A percentile compares a stretch with the other conserved stretches of the same genome.
Evolutionary conservation across 1,284 basidiomycete genomes (phyloP).

Genomic region (Ganoderma multipileum): DNA sequence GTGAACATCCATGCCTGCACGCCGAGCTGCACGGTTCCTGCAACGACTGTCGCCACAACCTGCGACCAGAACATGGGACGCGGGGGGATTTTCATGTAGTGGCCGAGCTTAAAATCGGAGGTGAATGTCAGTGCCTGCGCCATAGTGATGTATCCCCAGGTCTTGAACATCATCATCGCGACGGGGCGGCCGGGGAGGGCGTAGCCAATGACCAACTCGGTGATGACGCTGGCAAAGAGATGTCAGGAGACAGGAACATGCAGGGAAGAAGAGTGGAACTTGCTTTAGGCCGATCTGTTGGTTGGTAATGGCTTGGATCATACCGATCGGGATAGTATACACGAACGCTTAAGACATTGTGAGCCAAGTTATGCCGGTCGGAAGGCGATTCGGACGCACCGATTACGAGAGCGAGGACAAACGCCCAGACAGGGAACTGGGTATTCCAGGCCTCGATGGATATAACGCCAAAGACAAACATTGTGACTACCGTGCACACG

Average conservation of each 20-base stretch:
- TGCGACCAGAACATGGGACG: slow-evolving; percentile 58
- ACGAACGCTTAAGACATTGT: slow-evolving; percentile 47
- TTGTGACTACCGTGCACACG: slow-evolving; percentile 41
- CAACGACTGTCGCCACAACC: slow-evolving; percentile 55
- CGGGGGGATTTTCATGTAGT: slow-evolving; percentile 61
- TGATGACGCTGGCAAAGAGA: slow-evolving; percentile 44
- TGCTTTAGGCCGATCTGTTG: slow-evolving; percentile 65
- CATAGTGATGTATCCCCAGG: slow-evolving; percentile 59
- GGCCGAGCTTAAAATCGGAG: slow-evolving; percentile 59
- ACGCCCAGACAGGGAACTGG: slow-evolving; percentile 69
- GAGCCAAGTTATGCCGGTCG: no score
- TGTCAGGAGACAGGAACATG: not conserved
- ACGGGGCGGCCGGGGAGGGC: slow-evolving; percentile 59
- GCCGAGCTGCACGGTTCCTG: slow-evolving; percentile 52
- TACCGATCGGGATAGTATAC: slow-evolving; percentile 71
- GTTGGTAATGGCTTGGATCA: slow-evolving; percentile 72
- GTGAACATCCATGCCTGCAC: slow-evolving; percentile 61
- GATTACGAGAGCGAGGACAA: slow-evolving; percentile 50
- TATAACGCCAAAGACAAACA: slow-evolving; percentile 69
- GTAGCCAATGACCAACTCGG: slow-evolving; percentile 58
- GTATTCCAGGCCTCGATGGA: slow-evolving; percentile 76
- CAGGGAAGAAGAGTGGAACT: slow-evolving; percentile 30
- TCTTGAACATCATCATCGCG: slow-evolving; percentile 72
- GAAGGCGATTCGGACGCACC: slow-evolving; percentile 29
- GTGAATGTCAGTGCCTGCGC: slow-evolving; percentile 56